A percentile compares a stretch with the other conserved stretches of the same genome.
Conservation (phyloP, 2,329 filamentous ascomycete genomes). For the Diaporthe humulicola region DNA sequence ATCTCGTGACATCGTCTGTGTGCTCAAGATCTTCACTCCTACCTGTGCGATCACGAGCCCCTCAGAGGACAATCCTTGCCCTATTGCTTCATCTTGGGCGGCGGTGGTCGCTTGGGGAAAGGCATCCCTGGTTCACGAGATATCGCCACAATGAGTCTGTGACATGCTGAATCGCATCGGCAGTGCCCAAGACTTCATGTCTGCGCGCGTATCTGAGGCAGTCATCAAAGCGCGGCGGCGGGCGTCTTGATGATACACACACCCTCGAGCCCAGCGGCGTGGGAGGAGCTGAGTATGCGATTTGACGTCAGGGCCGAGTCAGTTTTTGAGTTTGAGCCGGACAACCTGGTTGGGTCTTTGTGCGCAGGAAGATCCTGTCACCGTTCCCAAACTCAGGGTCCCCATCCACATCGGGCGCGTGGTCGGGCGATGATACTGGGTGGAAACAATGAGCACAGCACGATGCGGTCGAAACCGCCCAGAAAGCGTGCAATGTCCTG, state of each 20-base stretch:
- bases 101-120: neutral
- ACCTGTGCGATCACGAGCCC: slow-evolving; percentile 19
- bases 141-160: slow-evolving; percentile 27
- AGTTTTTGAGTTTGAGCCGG: slow-evolving; percentile 16
- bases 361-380: slow-evolving; percentile 4
- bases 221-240: slow-evolving; percentile 13
- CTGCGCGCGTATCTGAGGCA: neutral
- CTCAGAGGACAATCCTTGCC: slow-evolving; percentile 16
- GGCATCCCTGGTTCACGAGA: slow-evolving; percentile 18
- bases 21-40: slow-evolving; percentile 6
- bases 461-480: neutral
- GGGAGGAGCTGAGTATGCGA: neutral
- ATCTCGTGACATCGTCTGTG: slow-evolving; percentile 15
- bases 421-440: neutral
- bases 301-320: slow-evolving; percentile 30
- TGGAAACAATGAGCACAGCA: neutral
- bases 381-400: neutral
- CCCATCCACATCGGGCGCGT: neutral
- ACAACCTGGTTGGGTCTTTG: slow-evolving; percentile 10
- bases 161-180: slow-evolving; percentile 18
- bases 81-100: slow-evolving; percentile 21
- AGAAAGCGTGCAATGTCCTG: neutral
- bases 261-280: slow-evolving; percentile 9
- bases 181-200: neutral
- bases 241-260: slow-evolving; percentile 8